These are phyloP conservation scores for Apocynum venetum DNA, from an alignment of 257 asterid species.

Conservation along the genomic window DNA sequence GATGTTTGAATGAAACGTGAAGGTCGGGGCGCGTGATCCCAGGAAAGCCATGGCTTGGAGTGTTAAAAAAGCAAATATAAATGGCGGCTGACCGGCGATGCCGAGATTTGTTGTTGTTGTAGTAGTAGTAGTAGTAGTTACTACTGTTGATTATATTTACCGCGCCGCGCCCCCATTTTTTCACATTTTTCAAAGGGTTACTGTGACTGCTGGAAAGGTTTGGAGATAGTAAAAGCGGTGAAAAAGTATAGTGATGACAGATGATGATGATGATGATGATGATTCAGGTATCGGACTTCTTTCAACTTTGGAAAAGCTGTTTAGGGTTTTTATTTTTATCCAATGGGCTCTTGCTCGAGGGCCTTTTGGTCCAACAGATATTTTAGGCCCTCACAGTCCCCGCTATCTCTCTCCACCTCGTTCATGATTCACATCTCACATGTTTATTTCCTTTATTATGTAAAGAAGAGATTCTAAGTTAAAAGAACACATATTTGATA, in stretches of 20 bases:
- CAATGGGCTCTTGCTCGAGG: constrained; percentile 4
- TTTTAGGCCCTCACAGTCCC: not conserved
- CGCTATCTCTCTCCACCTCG: not conserved
- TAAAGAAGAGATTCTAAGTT: too few species aligned
- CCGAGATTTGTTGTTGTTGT: not conserved
- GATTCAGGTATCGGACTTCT: constrained; percentile 9
- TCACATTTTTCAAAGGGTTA: constrained; percentile 2
- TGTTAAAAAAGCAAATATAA: not conserved
- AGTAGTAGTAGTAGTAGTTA: not conserved
- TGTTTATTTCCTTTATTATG: too few species aligned
- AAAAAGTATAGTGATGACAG: not conserved
- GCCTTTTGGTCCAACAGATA: constrained; percentile 15
- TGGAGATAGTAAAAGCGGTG: constrained; percentile 12
- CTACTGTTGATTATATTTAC: constrained; percentile 18
- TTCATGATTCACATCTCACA: too few species aligned
- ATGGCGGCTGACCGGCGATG: constrained; percentile 33
- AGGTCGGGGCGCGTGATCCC: constrained; percentile 7
- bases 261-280: constrained; percentile 2
- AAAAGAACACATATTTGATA: too few species aligned
- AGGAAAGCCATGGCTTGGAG: not conserved
- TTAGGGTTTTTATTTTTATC: constrained; percentile 6
- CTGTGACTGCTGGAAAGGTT: constrained; percentile 18
- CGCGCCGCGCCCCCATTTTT: not conserved
- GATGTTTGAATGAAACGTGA: not conserved
- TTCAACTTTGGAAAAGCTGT: constrained; percentile 25